Percentiles rank a stretch among this genome's conserved stretches.
Conservation (phyloP, 495 filamentous ascomycete genomes). For the Parathielavia hyrcaniae region DNA sequence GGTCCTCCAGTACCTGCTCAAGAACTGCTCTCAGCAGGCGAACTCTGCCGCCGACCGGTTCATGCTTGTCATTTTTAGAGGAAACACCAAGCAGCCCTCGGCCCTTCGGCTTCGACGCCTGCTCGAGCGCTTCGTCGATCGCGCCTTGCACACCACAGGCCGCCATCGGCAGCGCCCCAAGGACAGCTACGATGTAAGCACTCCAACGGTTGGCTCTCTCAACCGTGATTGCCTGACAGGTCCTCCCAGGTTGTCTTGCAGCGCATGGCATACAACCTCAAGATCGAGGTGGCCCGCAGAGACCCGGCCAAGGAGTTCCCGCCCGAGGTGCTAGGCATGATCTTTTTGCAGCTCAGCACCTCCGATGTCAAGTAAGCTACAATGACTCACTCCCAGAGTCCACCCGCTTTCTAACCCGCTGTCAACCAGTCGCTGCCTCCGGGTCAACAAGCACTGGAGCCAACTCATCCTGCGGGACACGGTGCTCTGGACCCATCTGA, state of each 20-base stretch:
- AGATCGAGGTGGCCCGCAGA: conserved; percentile 11
- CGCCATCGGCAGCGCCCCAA: conserved; percentile 11
- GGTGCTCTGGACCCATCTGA: conserved; percentile 21
- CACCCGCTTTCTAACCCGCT: not conserved
- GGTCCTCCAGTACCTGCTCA: conserved; percentile 21
- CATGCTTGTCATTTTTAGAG: conserved; percentile 12
- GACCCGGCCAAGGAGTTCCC: conserved; percentile 28
- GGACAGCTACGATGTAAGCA: conserved; percentile 18
- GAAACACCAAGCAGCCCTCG: not conserved
- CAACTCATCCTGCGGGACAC: conserved; percentile 11
- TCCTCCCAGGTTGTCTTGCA: conserved; percentile 19
- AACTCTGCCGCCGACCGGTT: conserved; percentile 3
- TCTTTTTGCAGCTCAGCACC: conserved; percentile 22
- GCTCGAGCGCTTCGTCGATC: conserved; percentile 16
- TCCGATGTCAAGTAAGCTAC: conserved; percentile 18
- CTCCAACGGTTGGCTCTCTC: not conserved
- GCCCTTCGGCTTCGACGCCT: conserved; percentile 8
- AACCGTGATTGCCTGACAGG: not conserved
- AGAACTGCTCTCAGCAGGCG: not conserved
- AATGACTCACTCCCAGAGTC: not conserved
- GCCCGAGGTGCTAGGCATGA: conserved; percentile 19
- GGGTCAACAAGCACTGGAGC: conserved; percentile 26
- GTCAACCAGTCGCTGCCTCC: conserved; percentile 16
- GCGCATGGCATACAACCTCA: conserved; percentile 22
- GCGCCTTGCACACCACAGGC: conserved; percentile 15